A percentile compares a stretch with the other conserved stretches of the same genome.
Conservation (phyloP, 192 early-diverging fungal genomes). For the Jimgerdemannia flammicorona region DNA sequence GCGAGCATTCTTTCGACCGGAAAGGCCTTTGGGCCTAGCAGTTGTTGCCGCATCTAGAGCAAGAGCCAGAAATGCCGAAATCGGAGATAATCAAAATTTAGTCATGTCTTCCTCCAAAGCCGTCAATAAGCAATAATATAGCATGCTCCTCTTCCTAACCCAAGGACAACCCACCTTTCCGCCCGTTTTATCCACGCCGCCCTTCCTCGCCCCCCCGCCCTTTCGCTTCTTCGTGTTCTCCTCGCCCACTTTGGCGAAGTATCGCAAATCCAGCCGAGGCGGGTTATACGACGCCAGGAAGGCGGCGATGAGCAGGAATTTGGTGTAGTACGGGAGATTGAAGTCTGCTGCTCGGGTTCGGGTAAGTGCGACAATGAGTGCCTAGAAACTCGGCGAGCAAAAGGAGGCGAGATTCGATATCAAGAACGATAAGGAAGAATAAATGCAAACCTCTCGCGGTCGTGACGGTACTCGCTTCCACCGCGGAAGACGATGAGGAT, state of each 20-base stretch:
- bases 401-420: not conserved
- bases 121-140: not conserved
- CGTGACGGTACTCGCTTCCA: conserved; percentile 9
- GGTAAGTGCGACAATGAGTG: not conserved
- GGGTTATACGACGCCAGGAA: conserved; percentile 97
- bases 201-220: conserved; percentile 36
- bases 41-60: conserved; percentile 66
- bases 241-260: conserved; percentile 67
- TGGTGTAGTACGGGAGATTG: conserved; percentile 85
- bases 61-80: not conserved
- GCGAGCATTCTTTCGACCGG: conserved; percentile 95
- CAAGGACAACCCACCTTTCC: conserved; percentile 26
- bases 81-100: no score
- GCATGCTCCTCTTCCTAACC: not conserved
- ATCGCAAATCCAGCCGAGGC: conserved; percentile 74
- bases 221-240: conserved; percentile 23
- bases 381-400: no score
- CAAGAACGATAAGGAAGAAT: not conserved
- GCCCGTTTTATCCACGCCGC: conserved; percentile 40
- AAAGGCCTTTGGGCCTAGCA: conserved; percentile 90
- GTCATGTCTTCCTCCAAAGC: no score
- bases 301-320: conserved; percentile 84
- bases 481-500: not conserved
- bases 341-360: conserved; percentile 34
- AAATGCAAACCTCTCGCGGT: conserved; percentile 5